A percentile compares a stretch with the other conserved stretches of the same genome.
phyloP scores from a whole-genome alignment of 371 early-diverging fungal species.

The Gilbertella persicaria region DNA sequence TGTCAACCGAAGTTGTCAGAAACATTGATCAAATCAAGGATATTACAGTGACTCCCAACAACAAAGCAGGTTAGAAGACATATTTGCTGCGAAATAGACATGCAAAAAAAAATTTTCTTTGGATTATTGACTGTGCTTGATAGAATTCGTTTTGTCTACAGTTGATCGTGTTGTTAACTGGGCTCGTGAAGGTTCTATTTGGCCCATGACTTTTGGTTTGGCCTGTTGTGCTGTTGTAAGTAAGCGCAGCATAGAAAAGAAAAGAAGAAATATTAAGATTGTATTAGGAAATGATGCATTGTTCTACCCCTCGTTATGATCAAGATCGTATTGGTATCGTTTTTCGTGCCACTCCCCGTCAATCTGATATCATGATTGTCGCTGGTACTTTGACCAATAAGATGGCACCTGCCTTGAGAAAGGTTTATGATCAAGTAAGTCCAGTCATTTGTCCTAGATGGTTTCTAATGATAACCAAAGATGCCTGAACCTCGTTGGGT shows the following conservation, averaged over 20 bases:
- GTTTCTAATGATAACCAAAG: slow-evolving; percentile 45
- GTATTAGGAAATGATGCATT: slow-evolving; percentile 94
- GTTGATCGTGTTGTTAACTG: slow-evolving; percentile 93
- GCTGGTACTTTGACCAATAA: slow-evolving; percentile 98
- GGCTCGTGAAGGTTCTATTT: slow-evolving; percentile 92
- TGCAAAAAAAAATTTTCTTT: not conserved
- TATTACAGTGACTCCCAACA: slow-evolving; percentile 48
- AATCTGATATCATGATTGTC: slow-evolving; percentile 98
- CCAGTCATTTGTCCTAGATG: not conserved
- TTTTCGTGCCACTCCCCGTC: slow-evolving; percentile 97
- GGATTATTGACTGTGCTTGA: not conserved
- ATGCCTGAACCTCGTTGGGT: slow-evolving; percentile 99
- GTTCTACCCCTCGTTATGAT: slow-evolving; percentile 96
- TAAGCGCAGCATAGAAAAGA: not conserved
- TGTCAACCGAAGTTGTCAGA: slow-evolving; percentile 50
- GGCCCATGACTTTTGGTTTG: slow-evolving; percentile 98
- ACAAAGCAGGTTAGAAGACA: slow-evolving; percentile 47
- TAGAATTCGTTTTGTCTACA: slow-evolving; percentile 80
- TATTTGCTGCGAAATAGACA: not conserved
- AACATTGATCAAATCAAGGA: slow-evolving; percentile 55
- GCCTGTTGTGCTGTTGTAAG: slow-evolving; percentile 93
- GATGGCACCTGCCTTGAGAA: slow-evolving; percentile 97
- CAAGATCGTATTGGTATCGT: slow-evolving; percentile 98
- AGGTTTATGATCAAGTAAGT: slow-evolving; percentile 89
- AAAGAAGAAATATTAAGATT: not conserved